These are phyloP conservation scores for Ceratocystis harringtonii DNA, from an alignment of 2,329 filamentous ascomycete genomes.

Conservation along the genomic window DNA sequence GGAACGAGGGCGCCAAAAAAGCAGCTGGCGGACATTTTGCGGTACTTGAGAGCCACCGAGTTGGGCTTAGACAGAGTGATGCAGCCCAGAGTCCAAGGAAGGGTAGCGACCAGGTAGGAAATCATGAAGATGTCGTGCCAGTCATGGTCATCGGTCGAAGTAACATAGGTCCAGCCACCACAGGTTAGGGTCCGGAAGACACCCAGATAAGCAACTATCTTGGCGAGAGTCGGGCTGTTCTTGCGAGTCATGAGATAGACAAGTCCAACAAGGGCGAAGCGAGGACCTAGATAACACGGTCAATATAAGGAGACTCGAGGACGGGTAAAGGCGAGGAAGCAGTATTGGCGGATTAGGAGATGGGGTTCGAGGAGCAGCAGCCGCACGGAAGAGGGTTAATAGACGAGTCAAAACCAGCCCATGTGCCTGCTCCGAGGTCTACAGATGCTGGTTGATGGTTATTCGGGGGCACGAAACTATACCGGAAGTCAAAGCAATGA, in stretches of 20 bases:
- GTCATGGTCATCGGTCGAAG: slow-evolving; percentile 92
- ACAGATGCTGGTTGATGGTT: not conserved
- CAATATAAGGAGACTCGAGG: not conserved
- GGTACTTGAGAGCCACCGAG: slow-evolving; percentile 65
- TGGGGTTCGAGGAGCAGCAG: not conserved
- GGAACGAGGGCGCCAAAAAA: slow-evolving; percentile 90
- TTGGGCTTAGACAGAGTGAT: slow-evolving; percentile 78
- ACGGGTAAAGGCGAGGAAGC: not conserved
- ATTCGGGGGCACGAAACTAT: slow-evolving; percentile 21
- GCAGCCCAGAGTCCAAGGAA: slow-evolving; percentile 91
- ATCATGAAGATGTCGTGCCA: slow-evolving; percentile 99
- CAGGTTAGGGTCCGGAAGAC: slow-evolving; percentile 83
- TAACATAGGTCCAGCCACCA: slow-evolving; percentile 96
- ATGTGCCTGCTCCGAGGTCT: not conserved
- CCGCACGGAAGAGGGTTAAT: not conserved
- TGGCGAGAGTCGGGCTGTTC: slow-evolving; percentile 60
- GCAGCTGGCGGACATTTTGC: slow-evolving; percentile 64
- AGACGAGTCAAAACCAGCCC: not conserved
- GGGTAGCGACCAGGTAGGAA: slow-evolving; percentile 81
- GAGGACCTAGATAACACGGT: slow-evolving; percentile 45
- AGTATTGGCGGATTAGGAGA: not conserved
- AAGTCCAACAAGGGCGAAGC: slow-evolving; percentile 77
- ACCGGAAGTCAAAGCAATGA: slow-evolving; percentile 92
- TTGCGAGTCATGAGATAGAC: slow-evolving; percentile 82
- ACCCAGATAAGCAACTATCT: slow-evolving; percentile 65